Evolutionary conservation across 2,329 filamentous ascomycete species (phyloP), one percentile per base, ranked within the genome.

Genomic region (Pseudocercospora fijiensis): DNA sequence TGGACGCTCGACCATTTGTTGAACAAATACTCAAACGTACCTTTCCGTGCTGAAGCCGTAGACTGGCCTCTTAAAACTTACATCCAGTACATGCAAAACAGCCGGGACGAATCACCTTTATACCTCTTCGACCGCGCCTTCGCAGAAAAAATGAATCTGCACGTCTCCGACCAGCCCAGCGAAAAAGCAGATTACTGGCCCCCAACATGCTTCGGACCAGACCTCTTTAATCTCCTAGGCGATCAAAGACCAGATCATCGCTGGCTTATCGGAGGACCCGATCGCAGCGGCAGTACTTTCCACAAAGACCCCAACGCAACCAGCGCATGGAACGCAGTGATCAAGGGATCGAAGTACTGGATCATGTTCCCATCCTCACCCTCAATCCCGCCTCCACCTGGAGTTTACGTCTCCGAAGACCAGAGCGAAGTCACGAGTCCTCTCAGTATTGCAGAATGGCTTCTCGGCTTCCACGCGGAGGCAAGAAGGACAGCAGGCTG

Each of bases 391-490:
- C 83, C 88, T 3, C 92, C 95, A 6, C 94, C 94, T 0, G 94
- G 94, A 3, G 93, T 98, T 41, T 96, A 90, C 71, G 91, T 97
- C 47, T 96, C 91, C 4, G 84, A 88, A 43, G 95, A 98, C 74
- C 90, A 91, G 74, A 93, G 91, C 74, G 94, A 98, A 78, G 93
- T 98, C 57, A 98, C 94, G 0, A 92, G 90, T 59, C 95, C 94
- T 0, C 84, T 98, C 10, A 96, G 91, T 78, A 97, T 98, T 70
- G 92, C 93, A n/a, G 94, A 98, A 78, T 98, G 95, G 90, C 84
- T 98, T 7, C 83, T 98, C 13, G 88, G 89, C 27, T 98, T 97
- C 77, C 95, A 98, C 74, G 85, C 85, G 1, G 90, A 93, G 73
- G 95, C 94, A 9, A 86, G 94, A 58, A 82, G 80, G 58, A 87